Conservation (phyloP, 345 rosid species). For the Eucalyptus microcorys region DNA sequence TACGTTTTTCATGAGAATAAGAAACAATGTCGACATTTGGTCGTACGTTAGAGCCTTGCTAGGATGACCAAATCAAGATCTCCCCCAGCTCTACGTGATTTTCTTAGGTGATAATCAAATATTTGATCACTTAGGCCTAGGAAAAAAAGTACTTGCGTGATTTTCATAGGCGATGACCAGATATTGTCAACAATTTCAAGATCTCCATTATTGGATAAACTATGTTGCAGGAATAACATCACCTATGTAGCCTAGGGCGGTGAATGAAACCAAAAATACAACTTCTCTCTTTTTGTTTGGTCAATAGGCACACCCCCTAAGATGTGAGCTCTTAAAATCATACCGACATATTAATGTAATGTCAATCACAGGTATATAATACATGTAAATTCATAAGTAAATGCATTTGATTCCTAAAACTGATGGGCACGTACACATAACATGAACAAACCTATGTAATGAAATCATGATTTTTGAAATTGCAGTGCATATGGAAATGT, state of each 20-base stretch:
- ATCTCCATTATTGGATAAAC: neutral
- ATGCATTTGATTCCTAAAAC: neutral
- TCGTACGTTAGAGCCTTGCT: neutral
- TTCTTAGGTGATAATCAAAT: neutral
- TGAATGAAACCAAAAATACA: neutral
- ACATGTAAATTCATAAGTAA: neutral
- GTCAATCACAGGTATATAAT: neutral
- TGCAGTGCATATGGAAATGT: conserved; percentile 32
- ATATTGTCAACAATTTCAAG: neutral
- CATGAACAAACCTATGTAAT: neutral
- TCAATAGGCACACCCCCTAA: neutral
- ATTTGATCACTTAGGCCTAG: neutral
- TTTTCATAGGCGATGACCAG: neutral
- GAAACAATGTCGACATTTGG: neutral
- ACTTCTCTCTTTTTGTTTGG: neutral
- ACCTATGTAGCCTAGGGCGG: neutral
- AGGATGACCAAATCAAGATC: neutral
- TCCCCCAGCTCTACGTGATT: neutral
- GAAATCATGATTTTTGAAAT: neutral
- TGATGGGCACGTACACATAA: neutral
- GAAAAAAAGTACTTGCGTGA: neutral
- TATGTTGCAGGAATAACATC: neutral
- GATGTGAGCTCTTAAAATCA: neutral
- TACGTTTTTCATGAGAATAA: neutral
- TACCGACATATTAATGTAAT: neutral